A percentile compares a stretch with the other conserved stretches of the same genome.
phyloP scores from a whole-genome alignment of 352 stramenopile genomes.

The Globisporangium spinosum region DNA sequence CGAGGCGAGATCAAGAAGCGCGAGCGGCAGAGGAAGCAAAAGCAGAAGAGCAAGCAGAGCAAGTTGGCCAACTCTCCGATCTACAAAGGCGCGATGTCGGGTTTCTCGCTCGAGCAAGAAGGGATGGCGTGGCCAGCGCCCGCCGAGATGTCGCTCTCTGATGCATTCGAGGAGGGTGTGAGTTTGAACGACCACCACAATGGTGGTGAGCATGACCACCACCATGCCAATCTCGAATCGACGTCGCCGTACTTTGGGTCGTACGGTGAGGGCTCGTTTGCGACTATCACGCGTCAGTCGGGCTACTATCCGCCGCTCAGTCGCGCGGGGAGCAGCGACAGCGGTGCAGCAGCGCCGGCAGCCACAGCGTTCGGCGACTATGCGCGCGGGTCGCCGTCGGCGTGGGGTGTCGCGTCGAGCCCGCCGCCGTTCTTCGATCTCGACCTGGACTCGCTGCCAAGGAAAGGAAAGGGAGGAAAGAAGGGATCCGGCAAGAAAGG shows the following conservation, averaged over 20 bases:
- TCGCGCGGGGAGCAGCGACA: constrained; percentile 7
- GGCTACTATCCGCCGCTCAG: constrained; percentile 69
- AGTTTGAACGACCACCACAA: constrained; percentile 14
- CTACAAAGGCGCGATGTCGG: constrained; percentile 19
- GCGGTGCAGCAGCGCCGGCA: constrained; percentile 1
- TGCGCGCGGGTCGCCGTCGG: constrained; percentile 31
- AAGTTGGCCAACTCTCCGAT: constrained; percentile 25
- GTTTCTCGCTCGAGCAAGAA: constrained; percentile 59
- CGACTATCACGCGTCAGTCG: constrained; percentile 63
- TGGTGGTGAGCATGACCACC: constrained; percentile 1
- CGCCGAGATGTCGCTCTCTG: constrained; percentile 39
- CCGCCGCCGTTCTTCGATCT: constrained; percentile 32
- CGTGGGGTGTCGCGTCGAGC: constrained; percentile 34
- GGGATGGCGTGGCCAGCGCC: constrained; percentile 54
- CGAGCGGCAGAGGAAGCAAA: constrained; percentile 57
- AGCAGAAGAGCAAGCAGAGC: constrained; percentile 32
- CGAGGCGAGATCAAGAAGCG: constrained; percentile 76
- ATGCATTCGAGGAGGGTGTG: constrained; percentile 38
- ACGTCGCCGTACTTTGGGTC: constrained; percentile 11
- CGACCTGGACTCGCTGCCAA: constrained; percentile 22
- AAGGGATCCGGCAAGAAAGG: constrained; percentile 66
- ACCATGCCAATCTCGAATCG: constrained; percentile 9
- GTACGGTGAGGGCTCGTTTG: constrained; percentile 54
- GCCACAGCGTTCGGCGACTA: constrained; percentile 5
- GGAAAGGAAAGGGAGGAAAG: constrained; percentile 41